Conservation (phyloP, 2,329 filamentous ascomycete genomes). For the Plectosphaerella sp. region DNA sequence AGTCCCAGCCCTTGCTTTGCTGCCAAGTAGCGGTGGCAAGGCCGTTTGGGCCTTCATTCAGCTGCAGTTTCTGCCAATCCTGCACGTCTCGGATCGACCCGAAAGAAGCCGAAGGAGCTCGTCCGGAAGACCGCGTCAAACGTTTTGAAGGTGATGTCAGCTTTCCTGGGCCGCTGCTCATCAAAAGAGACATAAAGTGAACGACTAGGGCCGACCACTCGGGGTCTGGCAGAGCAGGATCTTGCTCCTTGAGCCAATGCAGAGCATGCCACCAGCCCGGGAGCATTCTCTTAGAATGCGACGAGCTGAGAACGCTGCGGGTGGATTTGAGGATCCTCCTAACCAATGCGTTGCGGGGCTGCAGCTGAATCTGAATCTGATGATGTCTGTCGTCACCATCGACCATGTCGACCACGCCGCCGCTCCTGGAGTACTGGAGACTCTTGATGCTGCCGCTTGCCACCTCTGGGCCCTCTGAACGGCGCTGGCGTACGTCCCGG, state of each 20-base stretch:
- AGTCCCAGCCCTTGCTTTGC: constrained; percentile 63
- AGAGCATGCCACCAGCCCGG: constrained; percentile 71
- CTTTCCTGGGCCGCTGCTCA: constrained; percentile 34
- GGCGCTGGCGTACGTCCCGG: constrained; percentile 44
- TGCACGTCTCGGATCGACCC: constrained; percentile 28
- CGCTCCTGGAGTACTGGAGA: constrained; percentile 53
- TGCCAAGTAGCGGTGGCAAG: constrained; percentile 52
- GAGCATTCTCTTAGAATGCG: constrained; percentile 56
- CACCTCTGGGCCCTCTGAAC: constrained; percentile 40
- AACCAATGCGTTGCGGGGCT: constrained; percentile 60
- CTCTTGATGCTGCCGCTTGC: constrained; percentile 43
- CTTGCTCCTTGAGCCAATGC: constrained; percentile 58
- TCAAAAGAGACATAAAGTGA: constrained; percentile 59
- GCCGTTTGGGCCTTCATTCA: constrained; percentile 41
- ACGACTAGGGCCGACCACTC: constrained; percentile 70
- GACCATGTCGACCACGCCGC: constrained; percentile 61
- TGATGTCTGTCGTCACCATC: constrained; percentile 60
- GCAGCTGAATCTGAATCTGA: constrained; percentile 62
- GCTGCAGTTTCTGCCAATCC: constrained; percentile 45
- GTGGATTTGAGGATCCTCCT: constrained; percentile 56
- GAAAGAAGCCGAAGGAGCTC: constrained; percentile 28
- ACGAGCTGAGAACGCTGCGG: constrained; percentile 57
- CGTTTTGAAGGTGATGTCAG: constrained; percentile 14
- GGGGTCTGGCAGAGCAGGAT: constrained; percentile 39
- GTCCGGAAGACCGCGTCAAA: constrained; percentile 25